Percentiles rank a stretch among this genome's conserved stretches.
Evolutionary conservation across 2,329 filamentous ascomycete genomes (phyloP).

Genomic region (Rhynchosporium graminicola): DNA sequence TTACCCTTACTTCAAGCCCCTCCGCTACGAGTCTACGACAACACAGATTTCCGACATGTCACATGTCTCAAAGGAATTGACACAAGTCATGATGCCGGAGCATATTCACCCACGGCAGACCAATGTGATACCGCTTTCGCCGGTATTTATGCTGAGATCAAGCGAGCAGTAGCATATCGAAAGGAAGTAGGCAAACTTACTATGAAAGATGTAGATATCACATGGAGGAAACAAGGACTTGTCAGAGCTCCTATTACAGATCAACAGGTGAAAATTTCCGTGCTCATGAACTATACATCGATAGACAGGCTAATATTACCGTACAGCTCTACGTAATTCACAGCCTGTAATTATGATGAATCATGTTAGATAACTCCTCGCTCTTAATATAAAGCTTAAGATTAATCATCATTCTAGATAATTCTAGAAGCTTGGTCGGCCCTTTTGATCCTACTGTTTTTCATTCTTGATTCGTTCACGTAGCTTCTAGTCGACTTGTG

Average conservation of each 20-base stretch:
- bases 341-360: no score
- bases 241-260: constrained; percentile 27
- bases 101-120: constrained; percentile 1
- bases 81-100: constrained; percentile 12
- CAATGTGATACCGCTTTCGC: constrained; percentile 20
- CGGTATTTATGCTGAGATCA: constrained; percentile 20
- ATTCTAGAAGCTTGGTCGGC: no score
- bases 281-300: background rate
- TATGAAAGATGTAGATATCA: constrained; percentile 23
- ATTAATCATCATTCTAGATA: no score
- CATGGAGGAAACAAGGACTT: constrained; percentile 15
- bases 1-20: background rate
- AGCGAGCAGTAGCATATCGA: constrained; percentile 20
- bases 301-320: background rate
- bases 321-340: constrained; percentile 40
- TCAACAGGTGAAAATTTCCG: constrained; percentile 23
- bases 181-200: constrained; percentile 13
- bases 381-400: no score
- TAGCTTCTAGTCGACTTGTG: no score
- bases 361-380: no score
- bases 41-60: background rate
- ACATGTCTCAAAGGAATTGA: constrained; percentile 5
- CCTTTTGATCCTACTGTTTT: no score
- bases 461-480: no score
- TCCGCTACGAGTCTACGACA: background rate